Evolutionary conservation across 148 eudicot genomes (phyloP).

Genomic region (Bassia scoparia): DNA sequence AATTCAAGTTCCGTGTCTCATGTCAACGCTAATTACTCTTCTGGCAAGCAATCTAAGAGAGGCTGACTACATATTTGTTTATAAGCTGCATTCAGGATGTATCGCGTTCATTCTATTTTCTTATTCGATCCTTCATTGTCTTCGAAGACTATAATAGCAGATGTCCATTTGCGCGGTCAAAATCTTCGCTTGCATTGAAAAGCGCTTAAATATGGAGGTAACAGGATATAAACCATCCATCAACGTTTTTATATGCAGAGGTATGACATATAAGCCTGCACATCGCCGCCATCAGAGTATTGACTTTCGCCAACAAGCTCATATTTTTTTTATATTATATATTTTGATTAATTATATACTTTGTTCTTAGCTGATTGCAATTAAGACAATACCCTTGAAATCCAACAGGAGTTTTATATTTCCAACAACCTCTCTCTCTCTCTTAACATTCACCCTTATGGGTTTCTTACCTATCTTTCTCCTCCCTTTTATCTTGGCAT

Average conservation of each 20-base stretch:
- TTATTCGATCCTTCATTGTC: not conserved
- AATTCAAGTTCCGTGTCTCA: not conserved
- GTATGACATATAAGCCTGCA: constrained; percentile 25
- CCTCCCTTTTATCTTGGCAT: constrained; percentile 15
- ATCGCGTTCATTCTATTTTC: not conserved
- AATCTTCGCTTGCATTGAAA: not conserved
- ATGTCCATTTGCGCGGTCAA: constrained; percentile 12
- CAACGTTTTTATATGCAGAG: not conserved
- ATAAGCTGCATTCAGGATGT: not conserved
- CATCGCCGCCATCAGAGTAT: constrained; percentile 19
- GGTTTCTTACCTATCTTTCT: constrained; percentile 30
- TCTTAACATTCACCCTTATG: constrained; percentile 25
- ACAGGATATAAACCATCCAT: not conserved
- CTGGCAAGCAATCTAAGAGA: not conserved
- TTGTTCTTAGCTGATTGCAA: constrained; percentile 19
- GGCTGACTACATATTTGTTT: not conserved
- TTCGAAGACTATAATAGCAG: not conserved
- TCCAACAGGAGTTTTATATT: not conserved
- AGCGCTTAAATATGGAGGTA: not conserved
- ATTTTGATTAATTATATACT: not conserved
- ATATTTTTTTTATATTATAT: not conserved
- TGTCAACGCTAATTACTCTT: not conserved
- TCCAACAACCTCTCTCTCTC: constrained; percentile 8
- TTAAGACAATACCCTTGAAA: constrained; percentile 6
- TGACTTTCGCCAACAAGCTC: constrained; percentile 20